Evolutionary conservation across 306 rosid species (phyloP).

Genomic region (Lathyrus tuberosus): DNA sequence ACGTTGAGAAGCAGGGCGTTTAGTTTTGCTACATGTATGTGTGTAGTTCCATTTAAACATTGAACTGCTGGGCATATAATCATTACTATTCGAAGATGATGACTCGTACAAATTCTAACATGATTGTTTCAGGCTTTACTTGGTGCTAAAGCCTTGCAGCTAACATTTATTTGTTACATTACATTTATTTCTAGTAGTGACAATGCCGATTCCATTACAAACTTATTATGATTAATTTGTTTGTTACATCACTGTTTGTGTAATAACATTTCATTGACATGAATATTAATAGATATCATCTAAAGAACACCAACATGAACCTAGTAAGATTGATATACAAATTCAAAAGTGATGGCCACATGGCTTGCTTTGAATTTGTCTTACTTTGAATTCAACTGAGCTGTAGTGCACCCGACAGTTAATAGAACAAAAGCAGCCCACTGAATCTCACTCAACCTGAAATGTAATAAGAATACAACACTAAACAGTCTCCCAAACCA

Average conservation of each 20-base stretch:
- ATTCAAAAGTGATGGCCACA: conserved; percentile 27
- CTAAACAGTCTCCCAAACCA: conserved; percentile 26
- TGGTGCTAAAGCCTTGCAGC: too few relatives aligned
- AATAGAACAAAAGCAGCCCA: conserved; percentile 98
- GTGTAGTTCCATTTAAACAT: too few relatives aligned
- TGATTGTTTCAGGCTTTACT: too few relatives aligned
- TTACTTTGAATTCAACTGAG: conserved; percentile 90
- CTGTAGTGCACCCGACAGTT: conserved; percentile 92
- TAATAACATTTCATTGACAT: too few relatives aligned
- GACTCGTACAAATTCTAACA: too few relatives aligned
- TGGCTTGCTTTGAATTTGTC: conserved; percentile 32
- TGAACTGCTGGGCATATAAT: too few relatives aligned
- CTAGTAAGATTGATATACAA: conserved; percentile 32
- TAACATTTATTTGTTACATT: too few relatives aligned
- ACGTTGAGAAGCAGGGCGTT: too few relatives aligned
- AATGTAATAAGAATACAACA: conserved; percentile 41
- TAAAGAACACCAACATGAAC: conserved; percentile 30
- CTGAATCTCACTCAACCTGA: conserved; percentile 93
- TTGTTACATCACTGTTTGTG: not conserved
- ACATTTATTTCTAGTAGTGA: conserved; percentile 12
- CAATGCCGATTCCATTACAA: conserved; percentile 17
- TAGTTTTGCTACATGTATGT: too few relatives aligned
- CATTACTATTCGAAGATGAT: too few relatives aligned
- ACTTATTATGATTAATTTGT: conserved; percentile 16
- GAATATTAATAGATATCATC: conserved; percentile 23